These are phyloP conservation scores for Phellinidium pouzarii DNA, from an alignment of 1,284 basidiomycete genomes.

Conservation along the genomic window DNA sequence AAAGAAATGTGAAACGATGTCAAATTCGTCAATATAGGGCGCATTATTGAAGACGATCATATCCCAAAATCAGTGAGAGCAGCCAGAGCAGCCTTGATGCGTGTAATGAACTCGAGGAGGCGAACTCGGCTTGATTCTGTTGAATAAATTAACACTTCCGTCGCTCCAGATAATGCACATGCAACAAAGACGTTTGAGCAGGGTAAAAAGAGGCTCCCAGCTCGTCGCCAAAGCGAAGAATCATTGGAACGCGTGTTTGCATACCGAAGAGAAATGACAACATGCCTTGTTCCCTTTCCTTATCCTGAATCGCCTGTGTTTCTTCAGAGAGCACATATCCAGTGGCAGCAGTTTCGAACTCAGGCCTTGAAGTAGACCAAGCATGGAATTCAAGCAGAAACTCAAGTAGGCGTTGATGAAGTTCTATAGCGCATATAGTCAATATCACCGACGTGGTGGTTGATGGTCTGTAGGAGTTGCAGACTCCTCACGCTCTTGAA, in stretches of 20 bases:
- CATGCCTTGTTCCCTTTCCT: conserved; percentile 36
- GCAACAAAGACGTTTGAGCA: neutral
- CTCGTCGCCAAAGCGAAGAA: neutral
- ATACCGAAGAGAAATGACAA: conserved; percentile 24
- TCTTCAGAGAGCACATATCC: conserved; percentile 21
- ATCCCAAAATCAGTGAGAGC: conserved; percentile 17
- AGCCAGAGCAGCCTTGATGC: conserved; percentile 22
- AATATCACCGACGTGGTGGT: neutral
- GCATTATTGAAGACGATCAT: too few species aligned
- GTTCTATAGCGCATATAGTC: conserved; percentile 19
- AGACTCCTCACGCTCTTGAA: conserved; percentile 27
- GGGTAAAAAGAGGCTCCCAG: neutral
- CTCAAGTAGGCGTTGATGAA: conserved; percentile 16
- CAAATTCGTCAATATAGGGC: too few species aligned
- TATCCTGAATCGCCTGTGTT: conserved; percentile 24
- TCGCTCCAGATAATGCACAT: neutral
- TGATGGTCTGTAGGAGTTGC: neutral
- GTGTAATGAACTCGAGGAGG: conserved; percentile 22
- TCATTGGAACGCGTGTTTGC: conserved; percentile 3
- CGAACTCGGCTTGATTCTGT: conserved; percentile 21
- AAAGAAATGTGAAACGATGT: too few species aligned
- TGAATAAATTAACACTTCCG: neutral
- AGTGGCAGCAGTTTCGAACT: conserved; percentile 18
- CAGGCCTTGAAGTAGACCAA: conserved; percentile 12
- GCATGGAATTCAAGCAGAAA: conserved; percentile 16